A percentile compares a stretch with the other conserved stretches of the same genome.
These are phyloP conservation scores for Crotalaria pallida DNA, from an alignment of 306 rosid genomes.

Conservation along the genomic window DNA sequence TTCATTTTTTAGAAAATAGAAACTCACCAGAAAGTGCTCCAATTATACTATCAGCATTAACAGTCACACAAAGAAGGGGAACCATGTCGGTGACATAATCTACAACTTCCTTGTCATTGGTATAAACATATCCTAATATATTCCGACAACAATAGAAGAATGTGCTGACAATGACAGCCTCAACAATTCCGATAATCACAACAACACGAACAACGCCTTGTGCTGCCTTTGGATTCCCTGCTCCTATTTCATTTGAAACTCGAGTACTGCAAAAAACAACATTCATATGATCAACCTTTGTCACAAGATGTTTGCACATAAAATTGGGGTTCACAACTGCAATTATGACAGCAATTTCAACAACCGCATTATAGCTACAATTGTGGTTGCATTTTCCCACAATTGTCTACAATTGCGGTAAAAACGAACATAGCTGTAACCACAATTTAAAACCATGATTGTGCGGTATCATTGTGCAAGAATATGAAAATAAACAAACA, in stretches of 20 bases:
- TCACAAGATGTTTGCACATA: background rate
- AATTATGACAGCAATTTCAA: too few relatives aligned
- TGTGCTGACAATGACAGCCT: slow-evolving; percentile 31
- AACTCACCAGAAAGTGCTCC: slow-evolving; percentile 39
- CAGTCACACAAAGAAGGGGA: slow-evolving; percentile 44
- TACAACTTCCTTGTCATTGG: slow-evolving; percentile 44
- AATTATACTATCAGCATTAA: slow-evolving; percentile 35
- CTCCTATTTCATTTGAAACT: slow-evolving; percentile 66
- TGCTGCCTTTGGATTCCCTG: slow-evolving; percentile 48
- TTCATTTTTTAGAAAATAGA: background rate
- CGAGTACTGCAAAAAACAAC: slow-evolving; percentile 42
- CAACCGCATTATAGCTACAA: too few relatives aligned
- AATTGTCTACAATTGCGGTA: too few relatives aligned
- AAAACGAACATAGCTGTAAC: too few relatives aligned
- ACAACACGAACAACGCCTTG: slow-evolving; percentile 30
- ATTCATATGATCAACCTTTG: background rate
- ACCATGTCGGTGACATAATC: slow-evolving; percentile 36
- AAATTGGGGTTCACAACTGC: too few relatives aligned
- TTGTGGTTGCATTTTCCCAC: too few relatives aligned
- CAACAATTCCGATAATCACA: slow-evolving; percentile 33
- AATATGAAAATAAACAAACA: background rate
- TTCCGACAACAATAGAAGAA: slow-evolving; percentile 27
- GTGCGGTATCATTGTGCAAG: background rate
- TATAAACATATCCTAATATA: slow-evolving; percentile 52
- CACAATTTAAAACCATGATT: too few relatives aligned